Percentiles rank a stretch among this genome's conserved stretches.
Evolutionary conservation across 495 filamentous ascomycete species (phyloP).

Genomic region (Xylaria grammica): DNA sequence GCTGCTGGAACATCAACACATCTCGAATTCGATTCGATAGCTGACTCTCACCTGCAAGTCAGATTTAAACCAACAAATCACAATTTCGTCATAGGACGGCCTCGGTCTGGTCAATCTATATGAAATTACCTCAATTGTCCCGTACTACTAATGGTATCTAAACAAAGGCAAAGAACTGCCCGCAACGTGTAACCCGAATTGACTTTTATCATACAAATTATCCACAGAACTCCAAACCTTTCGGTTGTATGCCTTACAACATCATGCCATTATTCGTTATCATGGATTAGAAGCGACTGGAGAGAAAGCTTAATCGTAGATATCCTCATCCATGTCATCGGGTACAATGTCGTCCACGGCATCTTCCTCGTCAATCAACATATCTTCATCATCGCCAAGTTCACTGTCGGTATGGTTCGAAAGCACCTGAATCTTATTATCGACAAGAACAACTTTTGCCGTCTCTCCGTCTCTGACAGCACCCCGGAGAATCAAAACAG

Average conservation of each 20-base stretch:
- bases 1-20: not conserved
- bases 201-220: slow-evolving; percentile 7
- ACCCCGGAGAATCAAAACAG: slow-evolving; percentile 85
- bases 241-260: not conserved
- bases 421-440: slow-evolving; percentile 74
- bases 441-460: slow-evolving; percentile 75
- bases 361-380: slow-evolving; percentile 68
- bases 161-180: not conserved
- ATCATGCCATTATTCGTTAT: slow-evolving; percentile 6
- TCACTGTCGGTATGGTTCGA: slow-evolving; percentile 77
- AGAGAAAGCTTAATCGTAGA: slow-evolving; percentile 61
- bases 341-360: slow-evolving; percentile 70
- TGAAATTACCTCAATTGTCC: not conserved
- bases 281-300: not conserved
- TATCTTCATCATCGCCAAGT: slow-evolving; percentile 63
- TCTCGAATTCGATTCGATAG: too few species aligned
- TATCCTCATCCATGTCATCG: slow-evolving; percentile 73
- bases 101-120: not conserved
- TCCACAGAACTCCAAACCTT: slow-evolving; percentile 11
- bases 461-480: slow-evolving; percentile 82
- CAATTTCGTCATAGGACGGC: not conserved
- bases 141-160: not conserved
- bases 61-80: too few species aligned
- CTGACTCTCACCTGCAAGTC: not conserved
- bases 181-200: not conserved